Percentiles rank a stretch among this genome's conserved stretches.
Evolutionary conservation across 768 basidiomycete genomes (phyloP).

Genomic region (Auriculariales sp.): DNA sequence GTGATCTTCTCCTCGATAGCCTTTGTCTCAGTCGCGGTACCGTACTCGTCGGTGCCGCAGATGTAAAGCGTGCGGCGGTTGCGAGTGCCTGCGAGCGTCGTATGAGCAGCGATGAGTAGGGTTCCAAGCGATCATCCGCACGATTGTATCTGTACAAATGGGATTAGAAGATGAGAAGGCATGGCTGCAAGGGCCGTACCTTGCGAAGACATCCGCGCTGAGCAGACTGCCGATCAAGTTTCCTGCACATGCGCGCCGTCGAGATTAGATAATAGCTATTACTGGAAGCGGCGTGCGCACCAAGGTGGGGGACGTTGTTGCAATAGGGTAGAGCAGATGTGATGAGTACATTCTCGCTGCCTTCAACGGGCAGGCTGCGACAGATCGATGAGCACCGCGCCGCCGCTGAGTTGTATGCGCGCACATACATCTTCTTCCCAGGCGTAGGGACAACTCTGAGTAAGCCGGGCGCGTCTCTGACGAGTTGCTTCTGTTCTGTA

Average conservation of each 20-base stretch:
- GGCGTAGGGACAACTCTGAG: conserved; percentile 28
- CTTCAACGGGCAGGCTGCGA: conserved; percentile 59
- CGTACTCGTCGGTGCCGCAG: conserved; percentile 98
- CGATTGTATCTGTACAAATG: conserved; percentile 13
- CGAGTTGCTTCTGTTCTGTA: no score
- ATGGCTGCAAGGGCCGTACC: conserved; percentile 36
- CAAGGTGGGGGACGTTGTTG: conserved; percentile 94
- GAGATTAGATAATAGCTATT: conserved; percentile 2
- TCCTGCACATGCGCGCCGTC: conserved; percentile 23
- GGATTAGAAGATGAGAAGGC: conserved; percentile 1
- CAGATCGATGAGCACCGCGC: conserved; percentile 1
- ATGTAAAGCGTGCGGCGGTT: conserved; percentile 87
- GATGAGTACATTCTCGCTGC: conserved; percentile 78
- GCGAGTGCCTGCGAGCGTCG: conserved; percentile 32
- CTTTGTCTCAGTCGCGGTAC: conserved; percentile 98
- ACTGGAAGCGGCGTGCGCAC: conserved; percentile 24
- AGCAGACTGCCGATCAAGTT: conserved; percentile 93
- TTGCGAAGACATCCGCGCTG: conserved; percentile 92
- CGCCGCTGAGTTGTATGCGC: neutral
- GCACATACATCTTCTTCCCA: conserved; percentile 29
- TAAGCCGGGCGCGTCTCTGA: conserved; percentile 27
- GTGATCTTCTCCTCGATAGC: conserved; percentile 78
- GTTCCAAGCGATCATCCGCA: conserved; percentile 5
- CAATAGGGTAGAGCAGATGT: conserved; percentile 94
- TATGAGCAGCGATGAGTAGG: neutral